A percentile compares a stretch with the other conserved stretches of the same genome.
Conservation (phyloP, 1,139 yeast genomes). For the Debaryomyces fabryi region DNA sequence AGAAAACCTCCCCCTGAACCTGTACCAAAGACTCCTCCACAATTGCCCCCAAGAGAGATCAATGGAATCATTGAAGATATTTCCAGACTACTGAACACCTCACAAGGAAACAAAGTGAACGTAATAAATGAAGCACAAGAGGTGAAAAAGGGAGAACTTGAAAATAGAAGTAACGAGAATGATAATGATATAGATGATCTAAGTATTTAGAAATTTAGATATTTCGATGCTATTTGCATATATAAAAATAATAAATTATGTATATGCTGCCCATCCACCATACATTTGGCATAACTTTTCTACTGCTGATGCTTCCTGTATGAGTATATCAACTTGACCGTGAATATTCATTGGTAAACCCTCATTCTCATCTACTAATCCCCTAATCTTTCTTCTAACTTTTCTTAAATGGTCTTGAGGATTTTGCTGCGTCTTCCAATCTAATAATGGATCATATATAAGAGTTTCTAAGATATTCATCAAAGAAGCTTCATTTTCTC, state of each 20-base stretch:
- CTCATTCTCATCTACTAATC: constrained; percentile 74
- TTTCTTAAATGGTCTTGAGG: constrained; percentile 75
- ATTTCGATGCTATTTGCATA: neutral
- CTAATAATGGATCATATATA: constrained; percentile 87
- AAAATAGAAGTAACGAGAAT: neutral
- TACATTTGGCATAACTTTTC: constrained; percentile 84
- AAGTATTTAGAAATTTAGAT: neutral
- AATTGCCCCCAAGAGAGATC: constrained; percentile 4
- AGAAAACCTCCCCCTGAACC: constrained; percentile 10
- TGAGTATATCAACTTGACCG: constrained; percentile 89
- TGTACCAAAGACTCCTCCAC: constrained; percentile 2
- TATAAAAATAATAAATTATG: constrained; percentile 18
- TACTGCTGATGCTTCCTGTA: constrained; percentile 77
- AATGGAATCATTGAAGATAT: neutral
- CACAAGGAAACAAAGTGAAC: neutral
- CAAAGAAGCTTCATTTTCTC: constrained; percentile 82
- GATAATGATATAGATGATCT: neutral
- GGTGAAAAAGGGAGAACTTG: neutral
- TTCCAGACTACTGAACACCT: neutral
- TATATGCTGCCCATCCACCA: constrained; percentile 88
- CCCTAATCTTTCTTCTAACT: constrained; percentile 80
- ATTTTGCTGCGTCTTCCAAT: constrained; percentile 54
- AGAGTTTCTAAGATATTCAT: constrained; percentile 93
- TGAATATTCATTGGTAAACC: constrained; percentile 86
- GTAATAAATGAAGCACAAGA: neutral